Conservation (phyloP, 2,329 filamentous ascomycete genomes). For the Furcasterigmium sp. region DNA sequence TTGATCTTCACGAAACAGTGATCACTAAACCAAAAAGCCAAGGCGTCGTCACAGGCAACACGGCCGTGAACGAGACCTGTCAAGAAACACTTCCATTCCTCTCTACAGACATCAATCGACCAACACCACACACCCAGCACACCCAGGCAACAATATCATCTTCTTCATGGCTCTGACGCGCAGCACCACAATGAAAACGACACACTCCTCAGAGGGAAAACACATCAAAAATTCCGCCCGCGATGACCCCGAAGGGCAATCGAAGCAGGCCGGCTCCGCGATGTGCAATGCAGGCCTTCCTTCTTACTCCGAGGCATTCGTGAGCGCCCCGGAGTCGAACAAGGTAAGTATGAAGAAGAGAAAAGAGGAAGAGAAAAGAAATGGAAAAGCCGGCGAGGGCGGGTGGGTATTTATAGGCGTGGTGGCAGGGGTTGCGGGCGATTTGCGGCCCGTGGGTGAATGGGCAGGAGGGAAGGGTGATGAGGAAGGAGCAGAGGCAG, state of each 20-base stretch:
- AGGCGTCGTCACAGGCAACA: too few relatives aligned
- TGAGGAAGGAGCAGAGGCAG: too few relatives aligned
- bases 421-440: neutral
- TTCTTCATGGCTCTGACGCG: conserved; percentile 38
- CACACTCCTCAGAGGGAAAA: conserved; percentile 5
- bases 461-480: too few relatives aligned
- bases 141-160: conserved; percentile 14
- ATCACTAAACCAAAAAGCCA: too few relatives aligned
- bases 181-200: conserved; percentile 37
- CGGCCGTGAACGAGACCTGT: too few relatives aligned
- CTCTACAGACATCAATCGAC: too few relatives aligned
- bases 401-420: neutral
- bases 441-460: too few relatives aligned
- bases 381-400: neutral
- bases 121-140: too few relatives aligned
- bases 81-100: too few relatives aligned
- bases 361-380: neutral
- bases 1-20: too few relatives aligned
- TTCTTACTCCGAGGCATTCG: conserved; percentile 31
- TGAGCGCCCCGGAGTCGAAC: conserved; percentile 36
- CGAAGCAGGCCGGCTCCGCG: conserved; percentile 40
- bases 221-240: conserved; percentile 43
- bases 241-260: conserved; percentile 48
- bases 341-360: conserved; percentile 45
- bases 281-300: conserved; percentile 47